Percentiles rank a stretch among this genome's conserved stretches.
phyloP scores from a whole-genome alignment of 768 basidiomycete species.

The Boletus sp. region DNA sequence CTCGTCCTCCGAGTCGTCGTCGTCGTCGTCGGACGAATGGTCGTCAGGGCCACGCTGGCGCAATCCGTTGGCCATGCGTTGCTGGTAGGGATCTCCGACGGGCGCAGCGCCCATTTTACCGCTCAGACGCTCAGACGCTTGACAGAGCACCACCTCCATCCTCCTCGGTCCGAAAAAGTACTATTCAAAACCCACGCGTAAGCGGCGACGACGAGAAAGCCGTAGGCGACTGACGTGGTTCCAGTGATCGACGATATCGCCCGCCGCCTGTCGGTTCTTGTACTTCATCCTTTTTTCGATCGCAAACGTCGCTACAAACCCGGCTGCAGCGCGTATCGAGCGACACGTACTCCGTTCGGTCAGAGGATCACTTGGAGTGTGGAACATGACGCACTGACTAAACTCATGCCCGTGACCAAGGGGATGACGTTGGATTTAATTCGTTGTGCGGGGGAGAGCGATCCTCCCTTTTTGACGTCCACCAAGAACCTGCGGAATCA shows the following conservation, averaged over 20 bases:
- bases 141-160: slow-evolving; percentile 42
- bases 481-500: slow-evolving; percentile 33
- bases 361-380: not conserved
- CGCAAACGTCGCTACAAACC: slow-evolving; percentile 11
- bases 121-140: slow-evolving; percentile 31
- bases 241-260: slow-evolving; percentile 47
- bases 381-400: slow-evolving; percentile 16
- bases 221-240: slow-evolving; percentile 40
- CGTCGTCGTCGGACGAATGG: not conserved
- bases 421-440: slow-evolving; percentile 33
- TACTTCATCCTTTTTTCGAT: slow-evolving; percentile 30
- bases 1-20: not conserved
- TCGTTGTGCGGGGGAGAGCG: slow-evolving; percentile 35
- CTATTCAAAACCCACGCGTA: slow-evolving; percentile 20
- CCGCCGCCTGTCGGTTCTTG: slow-evolving; percentile 40
- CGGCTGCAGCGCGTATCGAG: slow-evolving; percentile 9
- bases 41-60: slow-evolving; percentile 5
- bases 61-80: slow-evolving; percentile 16
- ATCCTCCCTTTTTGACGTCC: slow-evolving; percentile 35
- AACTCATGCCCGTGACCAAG: slow-evolving; percentile 29
- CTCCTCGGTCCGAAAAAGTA: slow-evolving; percentile 48
- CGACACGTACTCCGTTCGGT: not conserved
- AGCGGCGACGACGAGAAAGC: not conserved
- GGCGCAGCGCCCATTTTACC: slow-evolving; percentile 25
- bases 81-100: slow-evolving; percentile 17